Percentiles rank a stretch among this genome's conserved stretches.
These are phyloP conservation scores for Xylaria polymorpha DNA, from an alignment of 2,329 filamentous ascomycete genomes.

Conservation along the genomic window DNA sequence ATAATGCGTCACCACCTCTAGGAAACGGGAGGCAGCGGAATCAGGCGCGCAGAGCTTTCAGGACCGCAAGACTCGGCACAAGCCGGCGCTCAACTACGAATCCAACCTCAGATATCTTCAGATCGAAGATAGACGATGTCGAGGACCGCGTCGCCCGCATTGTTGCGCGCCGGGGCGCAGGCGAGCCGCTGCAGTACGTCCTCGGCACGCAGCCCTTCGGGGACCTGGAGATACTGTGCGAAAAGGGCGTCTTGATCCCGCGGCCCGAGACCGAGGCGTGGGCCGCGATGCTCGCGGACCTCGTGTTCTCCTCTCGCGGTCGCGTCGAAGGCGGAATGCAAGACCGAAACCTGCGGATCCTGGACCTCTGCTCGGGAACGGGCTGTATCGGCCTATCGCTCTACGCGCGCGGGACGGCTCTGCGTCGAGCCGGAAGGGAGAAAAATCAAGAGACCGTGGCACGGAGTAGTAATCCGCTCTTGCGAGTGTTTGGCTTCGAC, in stretches of 20 bases:
- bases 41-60: not conserved
- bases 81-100: not conserved
- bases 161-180: slow-evolving; percentile 64
- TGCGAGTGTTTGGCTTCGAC: slow-evolving; percentile 71
- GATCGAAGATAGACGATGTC: not conserved
- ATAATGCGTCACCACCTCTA: no score
- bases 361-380: slow-evolving; percentile 91
- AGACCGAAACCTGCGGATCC: slow-evolving; percentile 62
- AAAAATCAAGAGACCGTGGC: slow-evolving; percentile 43
- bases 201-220: slow-evolving; percentile 92
- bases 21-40: not conserved
- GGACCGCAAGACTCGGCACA: not conserved
- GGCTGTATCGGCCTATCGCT: slow-evolving; percentile 89
- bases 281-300: slow-evolving; percentile 63
- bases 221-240: slow-evolving; percentile 79
- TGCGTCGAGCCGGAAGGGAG: not conserved
- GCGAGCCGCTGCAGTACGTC: slow-evolving; percentile 88
- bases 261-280: slow-evolving; percentile 81
- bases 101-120: not conserved
- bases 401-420: slow-evolving; percentile 57
- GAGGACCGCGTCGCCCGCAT: slow-evolving; percentile 52
- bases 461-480: slow-evolving; percentile 57
- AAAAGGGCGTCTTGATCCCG: slow-evolving; percentile 84
- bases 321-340: not conserved
- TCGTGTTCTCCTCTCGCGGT: slow-evolving; percentile 44